Evolutionary conservation across 768 basidiomycete species (phyloP), one percentile per base, ranked within the genome.

Genomic region (Termitomyces heimii): DNA sequence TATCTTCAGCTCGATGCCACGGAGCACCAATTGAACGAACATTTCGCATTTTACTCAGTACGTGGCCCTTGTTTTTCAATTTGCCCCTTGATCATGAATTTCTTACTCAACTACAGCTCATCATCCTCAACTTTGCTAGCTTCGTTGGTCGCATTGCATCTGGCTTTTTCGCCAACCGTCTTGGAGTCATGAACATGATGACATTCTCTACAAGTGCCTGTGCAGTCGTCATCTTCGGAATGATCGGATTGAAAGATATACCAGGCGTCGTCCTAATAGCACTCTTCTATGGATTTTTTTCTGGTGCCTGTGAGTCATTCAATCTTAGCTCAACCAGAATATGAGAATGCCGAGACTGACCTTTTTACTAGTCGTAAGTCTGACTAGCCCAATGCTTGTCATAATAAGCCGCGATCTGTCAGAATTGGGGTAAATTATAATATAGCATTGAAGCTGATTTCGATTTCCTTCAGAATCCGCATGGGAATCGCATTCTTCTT

Each of bases 261-360:
- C 67, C 64, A 0, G 67, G 72, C 29, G 65, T 73, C n/a, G 65
- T 72, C 28, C 59, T 70, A 9, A 69, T 80, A 43, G 68, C 71
- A 6, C 57, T 77, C 6, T 56, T 79, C 4, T 78, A 72, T 56
- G 78, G 78, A 1, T 73, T 76, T 54, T 75, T 72, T 18, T 68
- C 73, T 6, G 75, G 74, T 4, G 68, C 67, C 31, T 68, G 63
- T 57, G 51, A 46, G 58, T 55, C 45, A 16, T 24, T 12, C 13
- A 35, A 48, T n/a, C 18, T 43, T 5, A 22, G 20, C 34, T 5
- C 37, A 1, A 31, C 10, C 6, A 1, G n/a, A 39, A 18, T 39
- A 16, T 18, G 7, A 18, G 18, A 5, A 14, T 6, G 35, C 14
- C 16, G 35, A 16, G 14, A 6, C 13, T 24, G 22, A 13, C 22